Percentiles rank a stretch among this genome's conserved stretches.
These are phyloP conservation scores for Solanum dulcamara DNA, from an alignment of 257 asterid genomes.

Conservation along the genomic window DNA sequence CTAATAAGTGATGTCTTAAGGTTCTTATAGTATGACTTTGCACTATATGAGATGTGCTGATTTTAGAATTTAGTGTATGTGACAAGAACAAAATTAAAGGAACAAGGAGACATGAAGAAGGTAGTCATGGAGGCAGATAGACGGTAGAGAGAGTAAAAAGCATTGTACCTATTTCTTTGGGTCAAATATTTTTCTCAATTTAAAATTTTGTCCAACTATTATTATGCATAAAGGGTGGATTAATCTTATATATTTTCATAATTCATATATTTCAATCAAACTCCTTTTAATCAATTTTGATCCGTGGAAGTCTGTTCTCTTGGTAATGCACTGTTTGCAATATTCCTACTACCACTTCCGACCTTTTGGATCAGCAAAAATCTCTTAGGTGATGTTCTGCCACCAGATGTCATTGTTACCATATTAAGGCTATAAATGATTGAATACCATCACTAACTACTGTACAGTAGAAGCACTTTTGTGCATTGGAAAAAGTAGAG, in stretches of 20 bases:
- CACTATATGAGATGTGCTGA: neutral
- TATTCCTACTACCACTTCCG: neutral
- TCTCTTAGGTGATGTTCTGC: neutral
- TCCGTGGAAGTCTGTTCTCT: neutral
- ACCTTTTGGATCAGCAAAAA: neutral
- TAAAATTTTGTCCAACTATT: neutral
- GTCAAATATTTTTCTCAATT: neutral
- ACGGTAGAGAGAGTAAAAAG: neutral
- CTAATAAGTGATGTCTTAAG: neutral
- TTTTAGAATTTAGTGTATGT: neutral
- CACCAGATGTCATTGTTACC: neutral
- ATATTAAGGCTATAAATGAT: neutral
- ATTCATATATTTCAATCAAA: neutral
- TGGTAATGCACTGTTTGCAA: neutral
- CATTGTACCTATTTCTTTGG: neutral
- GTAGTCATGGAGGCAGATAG: neutral
- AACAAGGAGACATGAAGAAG: neutral
- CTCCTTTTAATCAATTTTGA: neutral
- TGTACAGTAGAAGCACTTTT: neutral
- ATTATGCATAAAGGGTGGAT: neutral
- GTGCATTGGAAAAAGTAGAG: neutral
- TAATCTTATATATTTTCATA: neutral
- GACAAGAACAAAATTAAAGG: neutral
- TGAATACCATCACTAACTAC: neutral
- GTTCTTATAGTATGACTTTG: neutral